Conservation (phyloP, 306 rosid genomes). For the Citrullus colocynthis region DNA sequence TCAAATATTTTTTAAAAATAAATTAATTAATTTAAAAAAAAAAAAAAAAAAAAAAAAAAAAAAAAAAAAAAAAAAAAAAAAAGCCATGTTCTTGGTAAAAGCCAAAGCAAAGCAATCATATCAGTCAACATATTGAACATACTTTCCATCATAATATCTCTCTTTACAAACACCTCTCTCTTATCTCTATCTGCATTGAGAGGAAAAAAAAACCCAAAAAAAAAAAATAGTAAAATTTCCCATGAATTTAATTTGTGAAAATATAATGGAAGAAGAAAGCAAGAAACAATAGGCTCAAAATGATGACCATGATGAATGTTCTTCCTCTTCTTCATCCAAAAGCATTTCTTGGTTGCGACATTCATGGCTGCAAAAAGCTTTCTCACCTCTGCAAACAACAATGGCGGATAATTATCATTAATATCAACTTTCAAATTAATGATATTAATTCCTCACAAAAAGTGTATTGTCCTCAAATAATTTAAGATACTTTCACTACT, state of each 20-base stretch:
- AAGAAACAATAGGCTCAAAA: not conserved
- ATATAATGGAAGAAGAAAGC: not conserved
- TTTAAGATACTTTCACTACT: no score
- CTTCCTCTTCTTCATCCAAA: slow-evolving; percentile 37
- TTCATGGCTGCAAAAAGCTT: slow-evolving; percentile 72
- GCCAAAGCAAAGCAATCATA: slow-evolving; percentile 3
- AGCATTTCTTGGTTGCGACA: slow-evolving; percentile 79
- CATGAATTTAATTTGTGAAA: not conserved
- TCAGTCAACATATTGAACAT: not conserved
- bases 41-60: no score
- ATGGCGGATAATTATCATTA: not conserved
- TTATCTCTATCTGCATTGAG: slow-evolving; percentile 11
- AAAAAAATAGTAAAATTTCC: not conserved
- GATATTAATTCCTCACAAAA: no score
- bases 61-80: no score
- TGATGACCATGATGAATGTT: not conserved
- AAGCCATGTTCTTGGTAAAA: not conserved
- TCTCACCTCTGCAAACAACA: slow-evolving; percentile 62
- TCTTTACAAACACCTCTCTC: slow-evolving; percentile 3
- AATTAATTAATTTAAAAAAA: not conserved
- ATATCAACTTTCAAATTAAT: not conserved
- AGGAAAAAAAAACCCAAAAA: not conserved
- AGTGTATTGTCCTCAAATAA: no score
- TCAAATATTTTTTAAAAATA: not conserved
- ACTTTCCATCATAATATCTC: not conserved